Conservation (phyloP, 495 filamentous ascomycete genomes). For the Schizothecium vesticola region DNA sequence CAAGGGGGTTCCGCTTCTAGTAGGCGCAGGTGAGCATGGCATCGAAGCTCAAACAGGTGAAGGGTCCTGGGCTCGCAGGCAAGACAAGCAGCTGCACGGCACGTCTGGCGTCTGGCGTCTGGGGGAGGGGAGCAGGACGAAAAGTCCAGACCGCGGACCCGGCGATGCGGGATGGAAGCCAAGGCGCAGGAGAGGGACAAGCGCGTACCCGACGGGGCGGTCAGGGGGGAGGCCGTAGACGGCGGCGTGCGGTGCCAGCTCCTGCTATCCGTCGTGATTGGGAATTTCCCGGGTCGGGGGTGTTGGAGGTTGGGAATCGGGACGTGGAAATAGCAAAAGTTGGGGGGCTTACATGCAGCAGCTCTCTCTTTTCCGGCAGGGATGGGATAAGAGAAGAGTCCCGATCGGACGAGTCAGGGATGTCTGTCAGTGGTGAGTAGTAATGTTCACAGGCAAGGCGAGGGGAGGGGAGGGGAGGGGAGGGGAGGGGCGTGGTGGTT, state of each 20-base stretch:
- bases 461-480: neutral
- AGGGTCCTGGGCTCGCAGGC: too few relatives aligned
- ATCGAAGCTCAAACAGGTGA: neutral
- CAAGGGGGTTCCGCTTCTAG: neutral
- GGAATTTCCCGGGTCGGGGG: neutral
- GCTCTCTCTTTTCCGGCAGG: too few relatives aligned
- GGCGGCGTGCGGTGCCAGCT: neutral
- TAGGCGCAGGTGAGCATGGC: neutral
- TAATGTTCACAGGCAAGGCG: neutral
- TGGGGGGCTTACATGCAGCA: slow-evolving; percentile 6
- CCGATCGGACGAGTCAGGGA: too few relatives aligned
- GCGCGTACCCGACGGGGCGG: neutral
- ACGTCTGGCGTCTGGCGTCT: neutral
- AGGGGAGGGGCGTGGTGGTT: neutral
- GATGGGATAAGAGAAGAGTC: too few relatives aligned
- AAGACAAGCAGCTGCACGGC: neutral
- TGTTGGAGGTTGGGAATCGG: too few relatives aligned
- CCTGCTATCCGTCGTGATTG: neutral
- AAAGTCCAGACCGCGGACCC: neutral
- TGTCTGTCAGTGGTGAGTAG: neutral
- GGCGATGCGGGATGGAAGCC: neutral
- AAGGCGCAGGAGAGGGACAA: neutral
- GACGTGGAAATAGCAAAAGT: neutral
- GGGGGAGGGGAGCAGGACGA: neutral
- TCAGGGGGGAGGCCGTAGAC: neutral